Evolutionary conservation across 116 monocot genomes (phyloP), one percentile per base, ranked within the genome.

Genomic region (Cymodocea nodosa): DNA sequence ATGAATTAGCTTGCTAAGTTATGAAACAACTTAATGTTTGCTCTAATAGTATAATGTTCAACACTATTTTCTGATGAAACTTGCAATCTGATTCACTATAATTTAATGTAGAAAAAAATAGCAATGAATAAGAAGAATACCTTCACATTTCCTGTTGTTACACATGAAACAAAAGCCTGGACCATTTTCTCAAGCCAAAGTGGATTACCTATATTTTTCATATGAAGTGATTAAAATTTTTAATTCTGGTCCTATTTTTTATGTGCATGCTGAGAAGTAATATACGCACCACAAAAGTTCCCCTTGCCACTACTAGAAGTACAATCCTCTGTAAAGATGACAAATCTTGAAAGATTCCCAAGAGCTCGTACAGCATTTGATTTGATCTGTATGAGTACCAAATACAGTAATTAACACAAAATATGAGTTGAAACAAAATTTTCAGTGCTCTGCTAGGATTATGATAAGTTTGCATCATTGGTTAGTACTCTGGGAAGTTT

Each of bases 131-230:
- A 56, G 5, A 24, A 16, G 19, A 22, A 50, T 78, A 99, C 99
- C 89, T 99, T 99, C 23, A 92, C 99, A 85, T 99, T 99, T 70
- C 99, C 99, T 57, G 99, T 99, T n/a, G 99, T 99, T 22, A 99
- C 89, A 80, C 92, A 99, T 65, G 99, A 99, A 70, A 99, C 74
- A 78, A 99, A 99, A 53, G 99, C 82, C 54, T 99, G 86, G 35
- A 99, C 89, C 80, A 92, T 99, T 76, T 75, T 92, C 76, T 87
- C 92, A 25, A 89, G 89, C 92, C 82, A 99, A 37, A 40, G 66
- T 48, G 74, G 50, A 77, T 75, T 35, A 51, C 51, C 70, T 62
- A 12, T 22, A 57, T 56, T 20, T 18, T 34, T 44, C 35, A 13
- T 6, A n/a, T 17, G 52, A 66, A 23, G 18, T 17, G 8, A 48